Evolutionary conservation across 495 filamentous ascomycete genomes (phyloP), one percentile per base, ranked within the genome.

Genomic region (Penicillium argentinense): DNA sequence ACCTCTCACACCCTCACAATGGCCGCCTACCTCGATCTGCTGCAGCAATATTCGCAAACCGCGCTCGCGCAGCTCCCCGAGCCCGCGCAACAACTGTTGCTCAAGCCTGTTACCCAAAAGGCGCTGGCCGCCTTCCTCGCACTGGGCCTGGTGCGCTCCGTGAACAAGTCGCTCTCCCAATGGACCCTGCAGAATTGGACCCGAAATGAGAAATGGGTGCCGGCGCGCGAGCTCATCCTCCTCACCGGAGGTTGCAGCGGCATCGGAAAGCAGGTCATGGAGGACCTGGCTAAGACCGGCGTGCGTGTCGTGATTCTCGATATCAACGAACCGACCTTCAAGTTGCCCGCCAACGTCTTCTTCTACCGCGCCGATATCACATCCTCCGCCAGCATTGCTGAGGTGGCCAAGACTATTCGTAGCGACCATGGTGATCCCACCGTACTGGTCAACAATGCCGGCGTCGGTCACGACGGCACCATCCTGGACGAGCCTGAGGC

Each of bases 381-480:
- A 22, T 72, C 68, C 17, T 68, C 69, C 0, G 57, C 58, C 16
- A 67, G 56, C 38, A 70, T 85, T 36, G 60, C 63, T 13, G 39
- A 64, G 16, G 63, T 72, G 3, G 79, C 69, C 5, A 62, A 66
- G 27, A 56, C 63, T 2, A 73, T 85, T 46, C 73, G 75, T 32
- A 54, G 53, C 4, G 58, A 69, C 3, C 66, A 74, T 24, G 72
- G 80, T 46, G 60, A 74, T 29, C 73, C 79, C 9, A 75, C 73
- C 0, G 74, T 85, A 9, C 63, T 84, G 32, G 60, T 84, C 53
- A 84, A 84, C 69, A 85, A 85, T 44, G 81, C 82, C 9, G 80
- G 80, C 24, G 68, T 84, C 21, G 72, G 66, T 23, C 60, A 66
- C 24, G 64, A 71, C 12, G 62, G 64, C 12, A 60, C 65, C 4